Percentiles rank a stretch among this genome's conserved stretches.
Conservation (phyloP, 1,284 basidiomycete genomes). For the Microbotryum silenes-acaulis region DNA sequence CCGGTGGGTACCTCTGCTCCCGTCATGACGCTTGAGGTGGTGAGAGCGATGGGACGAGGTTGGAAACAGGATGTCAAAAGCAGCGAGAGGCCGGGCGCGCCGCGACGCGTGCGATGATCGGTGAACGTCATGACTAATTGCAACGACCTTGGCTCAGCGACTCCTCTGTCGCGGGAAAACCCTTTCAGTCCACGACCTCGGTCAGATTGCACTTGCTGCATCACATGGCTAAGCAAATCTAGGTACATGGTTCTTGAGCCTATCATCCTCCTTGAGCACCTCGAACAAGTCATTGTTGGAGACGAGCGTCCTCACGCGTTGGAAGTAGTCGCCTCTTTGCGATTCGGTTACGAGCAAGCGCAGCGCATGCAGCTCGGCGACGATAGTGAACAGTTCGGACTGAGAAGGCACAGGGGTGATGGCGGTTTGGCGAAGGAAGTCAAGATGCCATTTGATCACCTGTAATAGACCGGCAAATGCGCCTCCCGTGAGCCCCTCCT, state of each 20-base stretch:
- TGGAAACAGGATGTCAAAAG: no score
- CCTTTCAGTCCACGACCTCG: no score
- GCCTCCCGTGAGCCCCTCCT: background rate
- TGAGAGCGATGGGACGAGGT: no score
- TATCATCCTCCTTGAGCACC: constrained; percentile 30
- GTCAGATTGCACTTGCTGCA: background rate
- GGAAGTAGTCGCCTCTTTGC: constrained; percentile 31
- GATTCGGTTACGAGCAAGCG: constrained; percentile 31
- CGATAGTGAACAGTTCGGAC: constrained; percentile 24
- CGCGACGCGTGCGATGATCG: no score
- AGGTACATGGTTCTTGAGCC: constrained; percentile 20
- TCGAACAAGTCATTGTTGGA: constrained; percentile 32
- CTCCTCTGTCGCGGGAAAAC: no score
- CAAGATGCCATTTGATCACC: constrained; percentile 35
- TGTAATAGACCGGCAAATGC: background rate
- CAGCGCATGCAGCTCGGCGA: constrained; percentile 27
- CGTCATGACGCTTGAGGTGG: no score
- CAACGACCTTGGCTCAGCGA: no score
- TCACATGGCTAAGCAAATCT: background rate
- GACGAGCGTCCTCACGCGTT: constrained; percentile 27
- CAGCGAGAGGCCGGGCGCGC: no score
- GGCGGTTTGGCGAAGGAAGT: constrained; percentile 32
- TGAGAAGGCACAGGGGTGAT: constrained; percentile 19
- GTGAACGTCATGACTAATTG: no score
- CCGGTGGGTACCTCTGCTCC: no score